Percentiles rank a stretch among this genome's conserved stretches.
Conservation (phyloP, 441 rosid genomes). For the Arabidopsis hybrid region DNA sequence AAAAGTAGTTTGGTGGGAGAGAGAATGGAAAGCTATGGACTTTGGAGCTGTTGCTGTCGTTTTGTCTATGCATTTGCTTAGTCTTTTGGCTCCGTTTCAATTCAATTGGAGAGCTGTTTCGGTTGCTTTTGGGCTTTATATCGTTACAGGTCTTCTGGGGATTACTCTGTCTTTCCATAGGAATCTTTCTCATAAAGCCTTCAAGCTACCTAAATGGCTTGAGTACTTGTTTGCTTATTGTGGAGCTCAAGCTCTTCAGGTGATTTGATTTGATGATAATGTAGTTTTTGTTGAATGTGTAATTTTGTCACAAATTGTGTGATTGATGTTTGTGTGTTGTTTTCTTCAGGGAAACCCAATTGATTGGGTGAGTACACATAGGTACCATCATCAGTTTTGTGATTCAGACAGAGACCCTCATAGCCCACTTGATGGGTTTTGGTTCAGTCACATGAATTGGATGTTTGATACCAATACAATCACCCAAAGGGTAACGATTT, state of each 20-base stretch:
- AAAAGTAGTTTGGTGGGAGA: conserved; percentile 47
- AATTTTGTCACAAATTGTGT: neutral
- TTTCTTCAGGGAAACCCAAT: conserved; percentile 79
- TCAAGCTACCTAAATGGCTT: conserved; percentile 90
- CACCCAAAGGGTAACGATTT: conserved; percentile 54
- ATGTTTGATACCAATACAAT: conserved; percentile 68
- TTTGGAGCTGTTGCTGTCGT: conserved; percentile 56
- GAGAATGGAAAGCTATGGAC: conserved; percentile 73
- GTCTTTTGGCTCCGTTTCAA: conserved; percentile 75
- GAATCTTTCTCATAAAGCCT: conserved; percentile 82
- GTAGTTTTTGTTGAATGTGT: conserved; percentile 12
- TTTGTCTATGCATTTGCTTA: conserved; percentile 69
- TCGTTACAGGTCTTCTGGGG: conserved; percentile 78
- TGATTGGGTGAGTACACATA: conserved; percentile 95
- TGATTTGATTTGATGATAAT: conserved; percentile 32
- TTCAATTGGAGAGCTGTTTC: conserved; percentile 80
- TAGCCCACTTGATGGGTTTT: conserved; percentile 91
- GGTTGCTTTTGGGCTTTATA: conserved; percentile 66
- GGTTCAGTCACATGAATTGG: conserved; percentile 93
- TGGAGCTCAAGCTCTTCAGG: conserved; percentile 87
- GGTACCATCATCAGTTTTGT: conserved; percentile 86
- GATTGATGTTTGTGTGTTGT: conserved; percentile 24
- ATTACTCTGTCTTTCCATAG: conserved; percentile 86
- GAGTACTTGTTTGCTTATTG: conserved; percentile 91
- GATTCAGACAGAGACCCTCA: conserved; percentile 96